Percentiles rank a stretch among this genome's conserved stretches.
These are phyloP conservation scores for Lepidium aucheri DNA, from an alignment of 345 rosid genomes.

Conservation along the genomic window DNA sequence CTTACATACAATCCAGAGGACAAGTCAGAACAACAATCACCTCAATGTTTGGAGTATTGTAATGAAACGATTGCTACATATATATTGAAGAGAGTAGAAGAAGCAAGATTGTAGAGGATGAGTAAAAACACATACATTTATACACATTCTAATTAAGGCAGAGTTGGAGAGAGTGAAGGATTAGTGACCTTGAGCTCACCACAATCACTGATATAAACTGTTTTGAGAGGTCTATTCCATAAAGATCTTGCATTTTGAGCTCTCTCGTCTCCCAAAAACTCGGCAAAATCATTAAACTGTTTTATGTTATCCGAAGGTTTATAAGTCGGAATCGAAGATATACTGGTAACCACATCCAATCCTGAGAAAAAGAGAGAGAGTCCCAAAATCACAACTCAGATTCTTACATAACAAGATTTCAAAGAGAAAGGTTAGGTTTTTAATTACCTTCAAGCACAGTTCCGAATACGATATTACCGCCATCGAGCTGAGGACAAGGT, in stretches of 20 bases:
- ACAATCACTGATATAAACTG: conserved; percentile 62
- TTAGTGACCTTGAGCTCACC: conserved; percentile 76
- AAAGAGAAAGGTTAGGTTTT: too few relatives aligned
- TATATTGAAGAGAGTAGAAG: not conserved
- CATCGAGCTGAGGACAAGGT: conserved; percentile 73
- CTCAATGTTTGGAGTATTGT: not conserved
- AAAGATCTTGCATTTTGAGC: conserved; percentile 61
- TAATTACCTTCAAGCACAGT: conserved; percentile 78
- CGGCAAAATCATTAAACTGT: conserved; percentile 63
- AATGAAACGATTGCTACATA: not conserved
- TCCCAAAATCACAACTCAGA: not conserved
- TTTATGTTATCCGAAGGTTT: conserved; percentile 61
- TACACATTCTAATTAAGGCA: conserved; percentile 34
- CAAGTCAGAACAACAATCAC: not conserved
- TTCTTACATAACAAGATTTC: not conserved
- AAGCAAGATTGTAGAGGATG: not conserved
- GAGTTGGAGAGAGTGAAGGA: conserved; percentile 60
- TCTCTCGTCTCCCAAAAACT: conserved; percentile 79
- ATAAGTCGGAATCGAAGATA: conserved; percentile 70
- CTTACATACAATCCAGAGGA: not conserved
- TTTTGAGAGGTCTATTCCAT: conserved; percentile 78
- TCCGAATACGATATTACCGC: conserved; percentile 82
- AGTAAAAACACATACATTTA: not conserved
- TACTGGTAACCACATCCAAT: conserved; percentile 69
- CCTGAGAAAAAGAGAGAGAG: conserved; percentile 33